Percentiles rank a stretch among this genome's conserved stretches.
Evolutionary conservation across 768 basidiomycete genomes (phyloP).

Genomic region (Calocera viscosa): DNA sequence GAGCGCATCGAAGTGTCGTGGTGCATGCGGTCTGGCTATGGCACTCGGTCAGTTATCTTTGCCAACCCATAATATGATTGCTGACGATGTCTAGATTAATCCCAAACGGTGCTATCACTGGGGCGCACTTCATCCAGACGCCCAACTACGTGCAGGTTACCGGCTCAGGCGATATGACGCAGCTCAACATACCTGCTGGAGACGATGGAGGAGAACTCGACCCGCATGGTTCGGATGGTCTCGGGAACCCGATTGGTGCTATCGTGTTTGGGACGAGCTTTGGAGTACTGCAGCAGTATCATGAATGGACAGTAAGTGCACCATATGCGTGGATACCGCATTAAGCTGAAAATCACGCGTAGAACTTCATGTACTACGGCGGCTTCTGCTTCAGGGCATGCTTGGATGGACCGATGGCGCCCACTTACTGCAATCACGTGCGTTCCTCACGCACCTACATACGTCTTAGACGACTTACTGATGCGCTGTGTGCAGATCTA

Average conservation of each 20-base stretch:
- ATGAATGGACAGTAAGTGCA: slow-evolving; percentile 34
- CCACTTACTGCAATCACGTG: slow-evolving; percentile 33
- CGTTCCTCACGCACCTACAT: slow-evolving; percentile 39
- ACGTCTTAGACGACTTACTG: slow-evolving; percentile 35
- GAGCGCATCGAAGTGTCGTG: slow-evolving; percentile 47
- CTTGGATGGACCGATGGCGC: slow-evolving; percentile 24
- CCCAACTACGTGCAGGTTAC: slow-evolving; percentile 18
- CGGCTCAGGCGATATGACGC: slow-evolving; percentile 33
- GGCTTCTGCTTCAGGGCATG: slow-evolving; percentile 37
- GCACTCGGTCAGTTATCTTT: slow-evolving; percentile 22
- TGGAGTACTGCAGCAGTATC: slow-evolving; percentile 30
- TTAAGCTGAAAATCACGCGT: not conserved
- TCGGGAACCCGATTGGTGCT: slow-evolving; percentile 30
- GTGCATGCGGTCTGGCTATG: slow-evolving; percentile 35
- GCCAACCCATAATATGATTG: not conserved
- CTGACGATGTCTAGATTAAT: slow-evolving; percentile 8
- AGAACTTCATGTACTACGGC: slow-evolving; percentile 31
- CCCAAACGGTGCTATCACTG: slow-evolving; percentile 18
- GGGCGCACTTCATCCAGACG: slow-evolving; percentile 18
- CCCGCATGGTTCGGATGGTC: slow-evolving; percentile 30
- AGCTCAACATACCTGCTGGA: slow-evolving; percentile 27
- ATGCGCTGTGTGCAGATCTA: not conserved
- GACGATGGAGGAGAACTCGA: slow-evolving; percentile 35
- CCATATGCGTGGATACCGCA: not conserved
- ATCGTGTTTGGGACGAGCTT: slow-evolving; percentile 32